Evolutionary conservation across 2,329 filamentous ascomycete species (phyloP), one percentile per base, ranked within the genome.

Genomic region (Aspergillus brunneoviolaceus): DNA sequence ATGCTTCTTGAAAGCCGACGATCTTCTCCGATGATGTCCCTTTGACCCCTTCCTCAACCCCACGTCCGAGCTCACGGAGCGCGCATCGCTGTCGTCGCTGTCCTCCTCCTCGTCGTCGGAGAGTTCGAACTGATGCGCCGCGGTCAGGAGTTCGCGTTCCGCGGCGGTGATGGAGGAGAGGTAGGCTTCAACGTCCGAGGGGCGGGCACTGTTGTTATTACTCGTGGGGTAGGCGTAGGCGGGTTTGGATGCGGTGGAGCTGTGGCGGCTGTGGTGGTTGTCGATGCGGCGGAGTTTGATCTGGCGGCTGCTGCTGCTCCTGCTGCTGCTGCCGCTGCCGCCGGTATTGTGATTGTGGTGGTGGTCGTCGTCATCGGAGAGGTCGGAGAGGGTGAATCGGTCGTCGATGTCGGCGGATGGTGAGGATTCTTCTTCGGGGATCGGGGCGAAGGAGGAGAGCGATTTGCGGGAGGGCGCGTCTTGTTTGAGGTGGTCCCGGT

Each of bases 161-260:
- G 65, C 68, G 25, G 67, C 67, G 31, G 67, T 67, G 47, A 69
- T 62, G 45, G 62, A 61, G 21, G 65, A 64, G 14, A 70, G 60
- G 54, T 69, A 69, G 16, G 63, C 58, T 45, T 70, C 68, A 55
- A 67, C 60, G 45, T 68, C 65, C 51, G 60, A 57, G 12, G 62
- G 65, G 42, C 68, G 63, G 61, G 63, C 61, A 33, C 59, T 54
- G 45, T 58, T 52, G 19, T 57, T 35, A 49, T 10, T 35, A 2
- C 33, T 54, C 35, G 59, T 48, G 12, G 58, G 48, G 48, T 62
- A 61, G 21, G 60, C 58, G 55, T 63, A 62, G 49, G 65, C 60
- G 27, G 60, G 27, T 29, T 29, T 29, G 7, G 27, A 35, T 9
- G 63, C 58, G 29, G 48, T 14, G 42, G 55, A 25, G 23, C 49